A percentile compares a stretch with the other conserved stretches of the same genome.
phyloP scores from a whole-genome alignment of 106 monocot genomes.

The Triglochin maritima region DNA sequence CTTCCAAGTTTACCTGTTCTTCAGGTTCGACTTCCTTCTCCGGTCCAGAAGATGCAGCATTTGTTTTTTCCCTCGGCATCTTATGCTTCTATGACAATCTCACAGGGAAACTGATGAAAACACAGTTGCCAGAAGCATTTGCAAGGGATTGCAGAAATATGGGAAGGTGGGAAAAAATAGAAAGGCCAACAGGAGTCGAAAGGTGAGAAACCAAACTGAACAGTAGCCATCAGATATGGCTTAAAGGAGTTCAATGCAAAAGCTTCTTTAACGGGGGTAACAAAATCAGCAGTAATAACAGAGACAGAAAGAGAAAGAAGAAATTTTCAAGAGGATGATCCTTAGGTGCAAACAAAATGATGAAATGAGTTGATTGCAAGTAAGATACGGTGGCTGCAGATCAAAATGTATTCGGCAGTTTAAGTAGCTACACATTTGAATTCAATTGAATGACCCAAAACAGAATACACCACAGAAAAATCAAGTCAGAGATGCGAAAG shows the following conservation, averaged over 20 bases:
- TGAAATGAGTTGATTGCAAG: slow-evolving; percentile 31
- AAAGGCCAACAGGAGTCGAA: slow-evolving; percentile 56
- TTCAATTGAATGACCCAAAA: neutral
- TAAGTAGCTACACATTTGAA: slow-evolving; percentile 23
- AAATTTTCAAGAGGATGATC: slow-evolving; percentile 35
- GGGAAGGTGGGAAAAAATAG: slow-evolving; percentile 41
- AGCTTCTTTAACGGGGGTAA: slow-evolving; percentile 37
- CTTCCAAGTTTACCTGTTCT: slow-evolving; percentile 33
- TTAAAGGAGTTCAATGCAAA: slow-evolving; percentile 36
- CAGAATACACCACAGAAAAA: too few relatives aligned
- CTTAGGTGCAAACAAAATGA: slow-evolving; percentile 16
- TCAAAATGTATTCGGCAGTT: slow-evolving; percentile 13
- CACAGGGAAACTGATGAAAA: slow-evolving; percentile 56
- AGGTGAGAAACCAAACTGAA: slow-evolving; percentile 47
- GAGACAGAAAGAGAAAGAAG: slow-evolving; percentile 25
- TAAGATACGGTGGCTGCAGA: slow-evolving; percentile 24
- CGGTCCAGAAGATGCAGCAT: slow-evolving; percentile 32
- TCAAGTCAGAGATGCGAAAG: too few relatives aligned
- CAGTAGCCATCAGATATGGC: slow-evolving; percentile 35
- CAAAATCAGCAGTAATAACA: slow-evolving; percentile 30
- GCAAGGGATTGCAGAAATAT: slow-evolving; percentile 32
- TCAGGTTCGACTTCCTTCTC: slow-evolving; percentile 24
- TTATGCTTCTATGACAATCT: slow-evolving; percentile 46
- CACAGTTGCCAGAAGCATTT: slow-evolving; percentile 65
- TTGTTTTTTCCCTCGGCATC: slow-evolving; percentile 55